These are phyloP conservation scores for Aureobasidium zeae DNA, from an alignment of 2,329 filamentous ascomycete genomes.

Conservation along the genomic window DNA sequence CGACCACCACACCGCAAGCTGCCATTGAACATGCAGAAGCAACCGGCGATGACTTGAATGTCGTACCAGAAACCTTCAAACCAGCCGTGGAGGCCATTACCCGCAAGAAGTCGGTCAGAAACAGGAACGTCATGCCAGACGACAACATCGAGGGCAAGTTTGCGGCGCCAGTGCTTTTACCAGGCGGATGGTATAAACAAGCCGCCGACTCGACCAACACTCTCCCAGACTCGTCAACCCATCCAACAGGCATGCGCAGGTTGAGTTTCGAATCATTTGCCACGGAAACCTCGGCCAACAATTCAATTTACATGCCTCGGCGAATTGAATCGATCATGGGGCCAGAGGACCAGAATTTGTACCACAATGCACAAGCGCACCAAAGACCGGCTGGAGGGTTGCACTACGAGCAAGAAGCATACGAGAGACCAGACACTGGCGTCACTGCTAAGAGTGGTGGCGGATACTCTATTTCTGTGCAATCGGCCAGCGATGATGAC, in stretches of 20 bases:
- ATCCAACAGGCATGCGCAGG: conserved; percentile 19
- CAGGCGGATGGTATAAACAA: conserved; percentile 61
- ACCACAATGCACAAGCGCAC: conserved; percentile 54
- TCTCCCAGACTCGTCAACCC: conserved; percentile 7
- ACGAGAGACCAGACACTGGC: conserved; percentile 10
- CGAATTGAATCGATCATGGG: conserved; percentile 65
- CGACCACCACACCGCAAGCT: conserved; percentile 65
- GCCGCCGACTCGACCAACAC: conserved; percentile 42
- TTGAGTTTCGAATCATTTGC: conserved; percentile 44
- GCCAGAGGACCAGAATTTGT: conserved; percentile 65
- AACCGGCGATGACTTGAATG: conserved; percentile 77
- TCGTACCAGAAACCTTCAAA: conserved; percentile 77
- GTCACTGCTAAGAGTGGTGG: conserved; percentile 3
- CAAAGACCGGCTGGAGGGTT: conserved; percentile 39
- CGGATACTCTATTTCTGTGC: conserved; percentile 15
- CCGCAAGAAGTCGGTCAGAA: conserved; percentile 33
- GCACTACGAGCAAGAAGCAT: conserved; percentile 30
- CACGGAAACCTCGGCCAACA: conserved; percentile 47
- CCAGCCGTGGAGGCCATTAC: conserved; percentile 43
- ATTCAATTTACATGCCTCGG: conserved; percentile 57
- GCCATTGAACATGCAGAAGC: conserved; percentile 74
- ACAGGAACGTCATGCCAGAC: conserved; percentile 61
- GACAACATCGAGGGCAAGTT: conserved; percentile 71
- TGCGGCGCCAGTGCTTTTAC: conserved; percentile 56
- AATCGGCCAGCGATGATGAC: conserved; percentile 15